phyloP scores from a whole-genome alignment of 495 filamentous ascomycete genomes.

The Neurospora sp. region DNA sequence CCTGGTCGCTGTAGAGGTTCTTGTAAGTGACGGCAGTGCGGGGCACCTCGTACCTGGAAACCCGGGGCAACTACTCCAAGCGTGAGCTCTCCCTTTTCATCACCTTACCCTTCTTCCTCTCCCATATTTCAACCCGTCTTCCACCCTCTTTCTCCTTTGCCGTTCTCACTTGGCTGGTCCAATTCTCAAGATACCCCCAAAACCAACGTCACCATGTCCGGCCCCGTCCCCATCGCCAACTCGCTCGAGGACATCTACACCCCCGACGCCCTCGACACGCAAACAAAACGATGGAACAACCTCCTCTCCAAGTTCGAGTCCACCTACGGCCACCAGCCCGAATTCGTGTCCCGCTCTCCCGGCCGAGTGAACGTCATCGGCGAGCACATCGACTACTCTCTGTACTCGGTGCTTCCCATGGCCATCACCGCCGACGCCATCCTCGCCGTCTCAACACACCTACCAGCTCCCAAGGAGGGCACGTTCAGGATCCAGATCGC shows the following conservation, averaged over 20 bases:
- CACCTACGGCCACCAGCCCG: constrained; percentile 57
- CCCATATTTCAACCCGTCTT: neutral
- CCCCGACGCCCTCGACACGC: constrained; percentile 42
- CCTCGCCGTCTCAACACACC: constrained; percentile 64
- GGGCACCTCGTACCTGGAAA: neutral
- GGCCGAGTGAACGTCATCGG: constrained; percentile 97
- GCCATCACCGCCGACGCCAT: constrained; percentile 85
- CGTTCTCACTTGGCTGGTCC: neutral
- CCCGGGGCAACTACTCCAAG: neutral
- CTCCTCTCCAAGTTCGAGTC: constrained; percentile 64
- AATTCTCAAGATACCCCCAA: neutral
- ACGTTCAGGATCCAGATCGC: constrained; percentile 47
- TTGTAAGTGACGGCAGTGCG: neutral
- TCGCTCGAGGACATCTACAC: constrained; percentile 62
- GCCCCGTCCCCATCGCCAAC: constrained; percentile 46
- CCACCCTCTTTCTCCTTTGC: neutral
- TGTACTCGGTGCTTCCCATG: constrained; percentile 94
- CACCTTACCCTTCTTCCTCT: neutral
- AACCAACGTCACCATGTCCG: constrained; percentile 35
- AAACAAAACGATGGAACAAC: constrained; percentile 58
- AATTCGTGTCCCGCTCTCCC: constrained; percentile 83
- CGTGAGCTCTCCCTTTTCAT: neutral
- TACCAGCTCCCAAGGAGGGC: constrained; percentile 23
- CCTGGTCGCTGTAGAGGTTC: neutral
- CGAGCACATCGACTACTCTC: constrained; percentile 97